Base-by-base conservation (phyloP, 768 basidiomycete species). In the Lactifluus pinguis region DNA sequence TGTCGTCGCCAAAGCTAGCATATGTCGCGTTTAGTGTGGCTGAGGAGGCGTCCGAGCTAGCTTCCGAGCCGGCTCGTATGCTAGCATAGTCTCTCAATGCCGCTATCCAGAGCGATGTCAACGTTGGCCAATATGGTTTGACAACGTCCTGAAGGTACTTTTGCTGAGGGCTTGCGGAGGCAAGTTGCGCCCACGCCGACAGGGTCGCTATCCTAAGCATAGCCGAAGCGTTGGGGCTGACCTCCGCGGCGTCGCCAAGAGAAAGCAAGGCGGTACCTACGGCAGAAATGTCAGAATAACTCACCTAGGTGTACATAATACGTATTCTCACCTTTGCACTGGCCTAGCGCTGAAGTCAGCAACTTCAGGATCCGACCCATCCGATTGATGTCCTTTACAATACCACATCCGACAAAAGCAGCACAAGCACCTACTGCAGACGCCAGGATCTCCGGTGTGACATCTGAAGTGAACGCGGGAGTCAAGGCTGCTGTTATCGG, bases 401-500 rank as follows among this genome's bases (percentile, higher is more conserved):
- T 85, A 8, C 97, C 95, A 68, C 89, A 92, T 1, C 95, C 94
- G 8, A 98, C 92, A 68, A 95, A 98, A 8, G 93, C 81, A 2
- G 95, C 97, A 67, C 95, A 98, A 10, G 93, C 88, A 69, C 93
- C 84, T 17, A 98, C 85, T 1, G 94, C 95, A 29, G 90, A 86
- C 0, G 95, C 91, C 44, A 98, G 69, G 36, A 98, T 95, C 70
- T 99, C 95, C 0, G 95, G 95, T 0, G 93, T 92, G 0, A 94
- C 92, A 69, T 98, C 97, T 0, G 92, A 80, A 1, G 92, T 93
- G 69, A 99, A 98, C 0, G 95, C 94, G 0, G 97, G 95, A 0
- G 95, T 98, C 17, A 98, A 79, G 0, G 97, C 97, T 19, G 97
- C 93, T 2, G 95, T 97, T 61, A 99, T 95, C 0, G 97, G 95